Conservation (phyloP, 306 rosid genomes). For the Nissolia schottii region DNA sequence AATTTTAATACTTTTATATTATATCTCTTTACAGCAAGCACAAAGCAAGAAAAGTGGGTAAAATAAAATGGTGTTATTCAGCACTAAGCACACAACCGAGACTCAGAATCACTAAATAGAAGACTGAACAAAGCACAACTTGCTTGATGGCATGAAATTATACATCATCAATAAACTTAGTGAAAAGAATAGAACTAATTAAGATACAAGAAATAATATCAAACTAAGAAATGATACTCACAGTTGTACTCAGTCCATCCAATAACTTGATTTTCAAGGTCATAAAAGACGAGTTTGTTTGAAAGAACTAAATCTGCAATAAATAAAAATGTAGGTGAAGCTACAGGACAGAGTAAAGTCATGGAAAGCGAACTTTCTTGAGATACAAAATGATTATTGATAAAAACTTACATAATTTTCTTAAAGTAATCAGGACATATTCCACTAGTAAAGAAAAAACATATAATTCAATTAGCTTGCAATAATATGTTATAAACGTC, state of each 20-base stretch:
- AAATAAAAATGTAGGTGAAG: background rate
- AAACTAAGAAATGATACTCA: conserved; percentile 40
- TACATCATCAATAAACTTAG: background rate
- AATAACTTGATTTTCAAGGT: conserved; percentile 81
- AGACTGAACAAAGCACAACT: background rate
- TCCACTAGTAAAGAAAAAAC: background rate
- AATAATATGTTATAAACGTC: no score
- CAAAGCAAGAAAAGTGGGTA: background rate
- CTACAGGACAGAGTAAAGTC: background rate
- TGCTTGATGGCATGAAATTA: background rate
- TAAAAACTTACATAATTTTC: background rate
- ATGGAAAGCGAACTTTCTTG: conserved; percentile 7
- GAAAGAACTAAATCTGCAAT: conserved; percentile 93
- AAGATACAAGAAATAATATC: background rate
- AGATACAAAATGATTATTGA: background rate
- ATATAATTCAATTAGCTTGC: background rate
- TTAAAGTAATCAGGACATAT: background rate
- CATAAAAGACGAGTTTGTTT: conserved; percentile 83
- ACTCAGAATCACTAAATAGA: background rate
- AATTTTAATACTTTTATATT: no score
- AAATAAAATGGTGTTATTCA: background rate
- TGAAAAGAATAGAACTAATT: background rate
- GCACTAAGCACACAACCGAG: background rate
- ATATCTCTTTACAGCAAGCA: no score
- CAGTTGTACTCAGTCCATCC: conserved; percentile 97